Evolutionary conservation across 2,329 filamentous ascomycete genomes (phyloP), one percentile per base, ranked within the genome.

Genomic region (Thielaviopsis musarum): DNA sequence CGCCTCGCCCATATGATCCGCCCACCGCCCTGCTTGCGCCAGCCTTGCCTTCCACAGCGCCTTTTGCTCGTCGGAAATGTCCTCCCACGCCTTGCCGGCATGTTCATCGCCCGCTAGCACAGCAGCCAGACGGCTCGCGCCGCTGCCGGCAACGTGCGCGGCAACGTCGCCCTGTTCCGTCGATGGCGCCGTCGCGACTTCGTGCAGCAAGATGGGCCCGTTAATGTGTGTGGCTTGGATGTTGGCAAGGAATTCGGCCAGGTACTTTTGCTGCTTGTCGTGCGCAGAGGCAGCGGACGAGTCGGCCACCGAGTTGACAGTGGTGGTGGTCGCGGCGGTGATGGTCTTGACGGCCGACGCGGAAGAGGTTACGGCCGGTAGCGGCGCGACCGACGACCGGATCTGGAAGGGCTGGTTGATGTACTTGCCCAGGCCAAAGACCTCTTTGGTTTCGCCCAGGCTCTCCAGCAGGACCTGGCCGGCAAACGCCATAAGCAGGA

Each of bases 1-100:
- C 10, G 75, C 77, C 73, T 91, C 88, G 2, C 87, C 87, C 75
- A 91, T 87, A 45, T 81, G 77, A 67, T 84, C 82, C n/a, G 80
- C 80, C 88, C 88, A 94, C 64, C 89, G 81, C 0, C 88, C 88
- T 0, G 87, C 83, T 59, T 83, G 76, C 59, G 75, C 74, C 41
- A 94, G 75, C 67, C 77, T 80, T 64, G 78, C 70, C 71, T 82
- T 88, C 89, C 89, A 94, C 19, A 74, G 72, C 57, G 75, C 72
- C 68, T 80, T 80, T 69, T 91, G 80, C 58, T 79, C 71, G 13
- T 77, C 73, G 5, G 75, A 74, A 52, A 95, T 71, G 61, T 90
- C 81, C 60, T 89, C 82, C 87, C 88, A 94, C 59, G 76, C 73
- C 69, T 76, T 82, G 15, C 81, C 83, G 1, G 73, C 76, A 62